Percentiles rank a stretch among this genome's conserved stretches.
These are phyloP conservation scores for Leptographium flavum DNA, from an alignment of 2,329 filamentous ascomycete genomes.

Conservation along the genomic window DNA sequence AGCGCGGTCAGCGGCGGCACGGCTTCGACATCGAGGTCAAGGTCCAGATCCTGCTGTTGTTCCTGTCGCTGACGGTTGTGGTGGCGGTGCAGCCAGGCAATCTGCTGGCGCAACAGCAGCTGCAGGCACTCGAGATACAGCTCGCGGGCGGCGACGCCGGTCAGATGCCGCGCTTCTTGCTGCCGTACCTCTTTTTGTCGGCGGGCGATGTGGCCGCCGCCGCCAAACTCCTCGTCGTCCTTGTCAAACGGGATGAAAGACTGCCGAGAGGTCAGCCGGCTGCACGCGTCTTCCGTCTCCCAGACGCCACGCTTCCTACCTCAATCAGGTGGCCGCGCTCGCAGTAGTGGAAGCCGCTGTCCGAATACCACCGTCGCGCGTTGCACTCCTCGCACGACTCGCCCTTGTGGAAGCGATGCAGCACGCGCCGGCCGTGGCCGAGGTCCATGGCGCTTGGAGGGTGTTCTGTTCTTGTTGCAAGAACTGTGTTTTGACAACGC, in stretches of 20 bases:
- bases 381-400: slow-evolving; percentile 52
- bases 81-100: slow-evolving; percentile 55
- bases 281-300: background rate
- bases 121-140: slow-evolving; percentile 78
- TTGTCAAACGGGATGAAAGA: slow-evolving; percentile 41
- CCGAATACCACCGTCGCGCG: slow-evolving; percentile 55
- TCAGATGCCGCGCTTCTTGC: slow-evolving; percentile 39
- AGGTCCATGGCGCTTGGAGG: slow-evolving; percentile 20
- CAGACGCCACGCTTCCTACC: slow-evolving; percentile 28
- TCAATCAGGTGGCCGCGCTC: slow-evolving; percentile 68
- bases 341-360: slow-evolving; percentile 68
- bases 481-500: background rate
- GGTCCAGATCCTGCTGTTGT: no score
- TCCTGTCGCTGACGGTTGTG: slow-evolving; percentile 26
- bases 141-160: slow-evolving; percentile 54
- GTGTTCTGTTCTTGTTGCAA: background rate
- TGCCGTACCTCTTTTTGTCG: slow-evolving; percentile 43
- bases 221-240: slow-evolving; percentile 55
- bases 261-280: slow-evolving; percentile 14
- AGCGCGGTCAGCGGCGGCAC: slow-evolving; percentile 43
- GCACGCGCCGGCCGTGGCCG: slow-evolving; percentile 20
- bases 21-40: background rate
- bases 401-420: slow-evolving; percentile 36
- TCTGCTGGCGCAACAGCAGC: slow-evolving; percentile 69
- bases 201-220: slow-evolving; percentile 37